Conservation (phyloP, 768 basidiomycete genomes). For the Tricholoma matsutake region DNA sequence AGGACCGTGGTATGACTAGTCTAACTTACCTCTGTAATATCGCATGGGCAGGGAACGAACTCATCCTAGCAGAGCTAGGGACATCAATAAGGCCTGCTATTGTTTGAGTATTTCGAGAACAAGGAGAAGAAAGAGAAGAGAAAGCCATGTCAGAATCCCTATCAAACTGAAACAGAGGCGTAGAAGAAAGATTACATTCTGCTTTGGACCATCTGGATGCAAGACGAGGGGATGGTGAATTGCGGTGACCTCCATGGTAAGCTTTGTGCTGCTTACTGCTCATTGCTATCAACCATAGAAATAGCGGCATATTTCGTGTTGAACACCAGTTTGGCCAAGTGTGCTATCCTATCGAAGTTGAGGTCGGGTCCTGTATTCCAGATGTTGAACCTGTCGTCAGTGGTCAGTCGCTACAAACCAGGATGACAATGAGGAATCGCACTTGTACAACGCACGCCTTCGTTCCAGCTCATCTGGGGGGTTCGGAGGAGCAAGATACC, state of each 20-base stretch:
- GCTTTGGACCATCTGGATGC: constrained; percentile 79
- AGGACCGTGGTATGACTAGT: neutral
- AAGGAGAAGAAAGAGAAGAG: constrained; percentile 6
- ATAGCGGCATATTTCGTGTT: constrained; percentile 84
- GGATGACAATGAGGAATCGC: constrained; percentile 18
- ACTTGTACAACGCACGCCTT: constrained; percentile 83
- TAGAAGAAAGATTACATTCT: constrained; percentile 54
- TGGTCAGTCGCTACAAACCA: constrained; percentile 2
- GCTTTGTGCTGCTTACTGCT: constrained; percentile 58
- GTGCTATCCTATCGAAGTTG: constrained; percentile 93
- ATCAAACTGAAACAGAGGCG: constrained; percentile 1
- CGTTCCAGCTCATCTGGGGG: constrained; percentile 85
- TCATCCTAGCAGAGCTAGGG: constrained; percentile 45
- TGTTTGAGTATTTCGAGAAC: constrained; percentile 5
- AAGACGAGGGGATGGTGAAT: constrained; percentile 1
- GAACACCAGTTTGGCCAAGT: constrained; percentile 91
- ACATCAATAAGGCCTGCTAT: constrained; percentile 42
- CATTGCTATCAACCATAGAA: constrained; percentile 77
- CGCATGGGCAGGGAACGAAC: constrained; percentile 81
- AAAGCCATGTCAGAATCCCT: neutral
- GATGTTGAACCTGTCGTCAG: constrained; percentile 74
- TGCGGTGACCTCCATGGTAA: neutral
- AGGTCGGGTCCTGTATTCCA: constrained; percentile 82
- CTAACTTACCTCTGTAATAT: constrained; percentile 69
- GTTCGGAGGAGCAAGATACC: constrained; percentile 75